Base-by-base conservation (phyloP, 805 yeast genomes). In the Alloascoidea hylecoeti region DNA sequence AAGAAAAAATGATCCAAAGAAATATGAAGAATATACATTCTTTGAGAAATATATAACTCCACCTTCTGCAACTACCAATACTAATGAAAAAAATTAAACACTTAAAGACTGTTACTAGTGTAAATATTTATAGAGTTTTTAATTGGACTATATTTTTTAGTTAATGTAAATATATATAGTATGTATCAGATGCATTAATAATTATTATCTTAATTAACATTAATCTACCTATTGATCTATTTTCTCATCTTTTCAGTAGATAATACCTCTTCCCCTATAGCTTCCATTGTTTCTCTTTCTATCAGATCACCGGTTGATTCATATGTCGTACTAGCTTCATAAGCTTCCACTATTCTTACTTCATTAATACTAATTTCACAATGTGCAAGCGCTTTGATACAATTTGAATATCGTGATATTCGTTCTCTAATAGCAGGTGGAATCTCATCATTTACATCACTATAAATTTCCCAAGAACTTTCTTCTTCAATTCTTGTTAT, bases 381-480 rank as follows among this genome's bases (percentile, higher is more conserved):
- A 47, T 69, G 70, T n/a, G 84, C 80, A 42, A 92, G 63, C 0
- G 94, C 89, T 49, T 73, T 72, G 38, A 92, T 65, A 45, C 92
- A 88, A 55, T 85, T 85, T 38, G 79, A 71, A 56, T 92, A 92
- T 44, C 97, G 66, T 2, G 94, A 70, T 19, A 92, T 88, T 4
- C 85, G 79, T 42, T 69, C 72, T 46, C 89, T 72, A 14, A 74
- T 65, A 14, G 70, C 63, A 18, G 65, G 58, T 4, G 81, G 61
- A 15, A 92, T 76, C 15, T 60, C 58, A 44, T 85, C 95, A 53
- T 92, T 94, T 42, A 71, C 70, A 57, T 94, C 97, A 38, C 89
- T 77, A 60, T 92, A 92, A 33, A 92, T 89, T 53, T 88, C 95
- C 92, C 94, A 78, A 1, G 96, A 80, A 18, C 94, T 78, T 39